Evolutionary conservation across 331 rosid genomes (phyloP), one percentile per base, ranked within the genome.

Genomic region (Acacia pycnantha): DNA sequence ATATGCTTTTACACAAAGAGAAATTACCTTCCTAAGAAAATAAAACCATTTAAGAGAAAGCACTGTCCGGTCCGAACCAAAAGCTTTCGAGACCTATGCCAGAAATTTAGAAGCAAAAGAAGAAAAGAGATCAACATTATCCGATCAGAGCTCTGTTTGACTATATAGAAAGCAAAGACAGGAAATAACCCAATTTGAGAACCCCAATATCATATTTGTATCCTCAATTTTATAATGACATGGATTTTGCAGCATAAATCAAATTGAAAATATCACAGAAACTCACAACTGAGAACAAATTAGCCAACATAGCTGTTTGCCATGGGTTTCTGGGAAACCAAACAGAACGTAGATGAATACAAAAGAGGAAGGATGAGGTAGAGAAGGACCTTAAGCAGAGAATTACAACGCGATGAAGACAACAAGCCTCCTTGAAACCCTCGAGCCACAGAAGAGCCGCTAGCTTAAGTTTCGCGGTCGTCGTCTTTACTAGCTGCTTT

Each of bases 31-130:
- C 98, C 99, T 75, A 93, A 83, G 91, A 93, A 93, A 51, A 95
- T 90, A 65, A 91, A 92, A 54, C 99, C 99, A 64, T 95, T 95
- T 14, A 95, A 82, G 73, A 95, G 93, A 83, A 95, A 95, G 87
- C 97, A 95, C 81, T 95, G 99, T 47, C 94, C 97, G 0, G 98
- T 95, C 62, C 99, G 93, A 19, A 90, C 81, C 87, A 82, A 37
- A 74, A 92, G 92, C 80, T 62, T 82, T 35, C 78, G 88, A 19
- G 97, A 94, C 91, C 95, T 93, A 84, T 48, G 37, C 70, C 26
- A 11, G 44, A 35, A 41, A 26, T 8, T 29, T 19, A 6, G 22
- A 37, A 15, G 41, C 14, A 40, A 21, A 7, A 51, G 22, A 26
- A 22, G 59, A 18, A n/a, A 48, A 8, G 4, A 71, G 31, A 50